These are phyloP conservation scores for Usnea hakonensis DNA, from an alignment of 495 filamentous ascomycete genomes.

Conservation along the genomic window DNA sequence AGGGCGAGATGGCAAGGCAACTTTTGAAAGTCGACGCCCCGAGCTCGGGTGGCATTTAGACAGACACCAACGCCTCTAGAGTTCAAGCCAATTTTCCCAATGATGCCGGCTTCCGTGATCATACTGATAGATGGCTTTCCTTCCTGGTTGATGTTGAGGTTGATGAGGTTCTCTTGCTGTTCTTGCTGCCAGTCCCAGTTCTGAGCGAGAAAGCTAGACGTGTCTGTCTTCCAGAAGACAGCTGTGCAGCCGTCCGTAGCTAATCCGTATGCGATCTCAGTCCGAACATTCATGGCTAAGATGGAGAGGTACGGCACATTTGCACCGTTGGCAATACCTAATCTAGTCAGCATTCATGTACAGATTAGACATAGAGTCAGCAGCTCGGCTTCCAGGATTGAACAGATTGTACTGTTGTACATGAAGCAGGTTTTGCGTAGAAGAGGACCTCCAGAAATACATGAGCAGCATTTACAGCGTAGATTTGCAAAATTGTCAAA, in stretches of 20 bases:
- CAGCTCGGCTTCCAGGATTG: neutral
- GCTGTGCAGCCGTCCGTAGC: conserved; percentile 60
- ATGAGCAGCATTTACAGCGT: too few species aligned
- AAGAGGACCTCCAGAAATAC: neutral
- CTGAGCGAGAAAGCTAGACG: conserved; percentile 45
- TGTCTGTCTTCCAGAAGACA: conserved; percentile 44
- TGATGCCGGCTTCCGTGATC: conserved; percentile 56
- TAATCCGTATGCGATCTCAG: conserved; percentile 57
- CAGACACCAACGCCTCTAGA: conserved; percentile 54
- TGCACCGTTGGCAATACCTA: conserved; percentile 54
- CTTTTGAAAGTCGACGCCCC: conserved; percentile 45
- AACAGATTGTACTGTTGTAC: too few species aligned
- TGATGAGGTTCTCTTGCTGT: conserved; percentile 47
- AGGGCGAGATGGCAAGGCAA: conserved; percentile 59
- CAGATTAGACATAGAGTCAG: neutral
- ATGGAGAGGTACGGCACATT: conserved; percentile 47
- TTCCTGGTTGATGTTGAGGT: conserved; percentile 44
- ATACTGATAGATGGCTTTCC: conserved; percentile 44
- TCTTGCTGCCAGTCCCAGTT: conserved; percentile 57
- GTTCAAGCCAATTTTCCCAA: conserved; percentile 67
- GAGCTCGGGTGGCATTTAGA: conserved; percentile 58
- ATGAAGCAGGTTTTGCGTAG: neutral
- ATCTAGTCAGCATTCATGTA: neutral
- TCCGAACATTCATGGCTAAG: conserved; percentile 58
- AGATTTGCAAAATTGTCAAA: neutral